phyloP scores from a whole-genome alignment of 345 rosid genomes.

The Gossypium ekmanianum region DNA sequence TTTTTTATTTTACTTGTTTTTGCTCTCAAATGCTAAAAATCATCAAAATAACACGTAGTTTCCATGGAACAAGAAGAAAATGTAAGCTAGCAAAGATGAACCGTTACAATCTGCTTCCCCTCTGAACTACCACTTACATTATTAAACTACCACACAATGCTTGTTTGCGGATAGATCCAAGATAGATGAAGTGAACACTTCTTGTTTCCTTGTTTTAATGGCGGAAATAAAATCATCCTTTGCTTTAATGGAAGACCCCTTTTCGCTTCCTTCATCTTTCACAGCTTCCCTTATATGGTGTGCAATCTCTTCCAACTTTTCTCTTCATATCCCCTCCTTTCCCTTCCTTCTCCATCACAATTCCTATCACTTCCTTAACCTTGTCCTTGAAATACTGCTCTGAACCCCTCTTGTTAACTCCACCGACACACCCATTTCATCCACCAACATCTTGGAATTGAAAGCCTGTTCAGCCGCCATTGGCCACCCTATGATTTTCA shows the following conservation, averaged over 20 bases:
- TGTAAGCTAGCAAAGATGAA: too few species aligned
- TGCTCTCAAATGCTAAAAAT: too few species aligned
- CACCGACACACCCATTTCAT: constrained; percentile 45
- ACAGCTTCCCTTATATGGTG: constrained; percentile 24
- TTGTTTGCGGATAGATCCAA: too few species aligned
- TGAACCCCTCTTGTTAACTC: constrained; percentile 45
- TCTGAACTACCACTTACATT: too few species aligned
- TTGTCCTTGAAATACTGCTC: constrained; percentile 5
- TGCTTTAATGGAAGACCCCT: constrained; percentile 35
- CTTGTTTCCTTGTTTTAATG: background rate
- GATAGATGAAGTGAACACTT: too few species aligned
- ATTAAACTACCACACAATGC: too few species aligned
- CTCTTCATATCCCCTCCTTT: constrained; percentile 41
- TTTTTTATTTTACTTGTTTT: too few species aligned
- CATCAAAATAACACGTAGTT: too few species aligned
- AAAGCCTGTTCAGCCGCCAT: constrained; percentile 48
- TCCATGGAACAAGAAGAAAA: too few species aligned
- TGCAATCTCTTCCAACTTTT: constrained; percentile 28
- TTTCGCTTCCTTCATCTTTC: constrained; percentile 21
- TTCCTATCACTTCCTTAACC: constrained; percentile 33
- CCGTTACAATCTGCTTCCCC: too few species aligned
- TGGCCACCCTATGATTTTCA: constrained; percentile 53
- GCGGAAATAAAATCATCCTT: constrained; percentile 29
- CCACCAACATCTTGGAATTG: constrained; percentile 46
- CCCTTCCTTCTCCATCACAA: constrained; percentile 32